Base-by-base conservation (phyloP, 352 stramenopile species). In the Phytopythium aichiense region DNA sequence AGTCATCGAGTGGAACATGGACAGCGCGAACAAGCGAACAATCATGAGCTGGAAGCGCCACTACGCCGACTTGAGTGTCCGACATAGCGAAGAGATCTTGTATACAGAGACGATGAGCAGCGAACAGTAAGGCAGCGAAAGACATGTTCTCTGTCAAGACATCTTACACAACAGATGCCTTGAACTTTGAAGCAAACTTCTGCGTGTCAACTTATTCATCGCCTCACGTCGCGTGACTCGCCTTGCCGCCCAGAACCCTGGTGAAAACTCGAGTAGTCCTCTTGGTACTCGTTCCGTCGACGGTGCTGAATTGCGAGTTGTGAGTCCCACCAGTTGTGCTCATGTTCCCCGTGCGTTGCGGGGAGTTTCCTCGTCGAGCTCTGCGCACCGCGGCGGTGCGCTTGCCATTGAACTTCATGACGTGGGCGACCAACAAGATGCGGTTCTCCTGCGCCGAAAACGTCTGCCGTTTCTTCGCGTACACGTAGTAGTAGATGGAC, bases 1-100 rank as follows among this genome's bases (percentile, higher is more conserved):
- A 4, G 69, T 89, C 43, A 81, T 89, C 33, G 65, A 89, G 60
- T 89, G 79, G 76, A 73, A 51, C 20, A 54, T 82, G n/a, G 65
- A 80, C 56, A 61, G 35, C 30, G 40, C 68, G 18, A 69, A 60
- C 40, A 61, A 50, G 15, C 60, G 64, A 9, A 53, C 8, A 2
- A 72, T 74, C 13, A 31, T 9, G 7, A 74, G 64, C 43, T 74
- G 68, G 68, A 74, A 82, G 30, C 70, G 65, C 2, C 65, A 78
- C 38, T 67, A 38, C 20, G 58, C 18, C 4, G 40, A 62, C 7
- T 9, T 49, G 11, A 68, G 38, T 40, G 38, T 56, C 31, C 28
- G 61, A 7, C 67, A 45, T 20, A 72, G 58, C 48, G 35, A 69
- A 28, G 69, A 77, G 40, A 46, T 69, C 23, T 51, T 77, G 37